These are phyloP conservation scores for Colletotrichum scovillei DNA, from an alignment of 2,329 filamentous ascomycete species.

Conservation along the genomic window DNA sequence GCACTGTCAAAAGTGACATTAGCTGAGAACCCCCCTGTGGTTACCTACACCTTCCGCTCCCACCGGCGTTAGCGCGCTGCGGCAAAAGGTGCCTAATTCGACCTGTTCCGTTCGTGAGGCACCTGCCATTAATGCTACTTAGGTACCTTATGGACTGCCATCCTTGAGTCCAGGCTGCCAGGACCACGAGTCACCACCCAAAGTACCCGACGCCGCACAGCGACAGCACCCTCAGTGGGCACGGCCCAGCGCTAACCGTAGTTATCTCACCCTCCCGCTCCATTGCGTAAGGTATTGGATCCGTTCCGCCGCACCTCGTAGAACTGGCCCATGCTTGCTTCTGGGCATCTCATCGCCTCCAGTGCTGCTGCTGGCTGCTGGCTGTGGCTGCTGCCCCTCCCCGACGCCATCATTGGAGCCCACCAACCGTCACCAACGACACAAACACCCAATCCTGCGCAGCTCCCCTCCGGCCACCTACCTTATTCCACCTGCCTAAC, in stretches of 20 bases:
- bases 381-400: conserved; percentile 23
- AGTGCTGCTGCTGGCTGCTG: background rate
- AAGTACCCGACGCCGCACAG: background rate
- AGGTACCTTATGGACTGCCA: no score
- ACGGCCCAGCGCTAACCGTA: background rate
- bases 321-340: background rate
- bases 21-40: background rate
- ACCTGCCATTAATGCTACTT: background rate
- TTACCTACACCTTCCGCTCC: background rate
- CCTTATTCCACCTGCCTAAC: conserved; percentile 9
- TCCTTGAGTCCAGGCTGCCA: background rate
- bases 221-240: background rate
- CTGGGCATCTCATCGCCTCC: background rate
- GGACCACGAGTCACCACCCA: background rate
- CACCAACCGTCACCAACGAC: conserved; percentile 27
- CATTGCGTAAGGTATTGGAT: no score
- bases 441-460: conserved; percentile 20
- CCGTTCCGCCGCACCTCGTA: background rate
- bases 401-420: conserved; percentile 18
- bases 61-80: conserved; percentile 15
- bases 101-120: background rate
- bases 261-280: background rate
- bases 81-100: conserved; percentile 16
- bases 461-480: conserved; percentile 26
- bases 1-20: no score